phyloP scores from a whole-genome alignment of 2,329 filamentous ascomycete genomes.

The Talaromyces sp. region DNA sequence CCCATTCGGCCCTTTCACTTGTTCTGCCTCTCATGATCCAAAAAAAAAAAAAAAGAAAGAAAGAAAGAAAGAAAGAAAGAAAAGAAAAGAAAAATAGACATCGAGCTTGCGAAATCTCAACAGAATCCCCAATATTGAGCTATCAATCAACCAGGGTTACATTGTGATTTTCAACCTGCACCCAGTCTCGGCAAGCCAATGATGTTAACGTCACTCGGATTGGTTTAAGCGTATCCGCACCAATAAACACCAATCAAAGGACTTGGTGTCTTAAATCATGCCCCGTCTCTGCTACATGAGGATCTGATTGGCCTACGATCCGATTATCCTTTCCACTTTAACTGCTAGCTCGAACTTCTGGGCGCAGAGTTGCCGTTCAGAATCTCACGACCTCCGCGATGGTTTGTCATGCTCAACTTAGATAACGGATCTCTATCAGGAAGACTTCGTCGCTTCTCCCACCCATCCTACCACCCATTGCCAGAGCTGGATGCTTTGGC shows the following conservation, averaged over 20 bases:
- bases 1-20: too few relatives aligned
- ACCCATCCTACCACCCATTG: background rate
- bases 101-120: background rate
- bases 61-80: too few relatives aligned
- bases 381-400: background rate
- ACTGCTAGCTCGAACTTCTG: background rate
- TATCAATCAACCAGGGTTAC: background rate
- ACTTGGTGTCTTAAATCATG: background rate
- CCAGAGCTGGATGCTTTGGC: background rate
- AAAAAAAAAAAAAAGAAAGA: too few relatives aligned
- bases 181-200: background rate
- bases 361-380: background rate
- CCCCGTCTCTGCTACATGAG: background rate
- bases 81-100: too few relatives aligned
- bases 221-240: background rate
- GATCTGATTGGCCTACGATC: conserved; percentile 1
- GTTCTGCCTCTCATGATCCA: background rate
- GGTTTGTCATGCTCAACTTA: background rate
- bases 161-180: background rate
- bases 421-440: background rate
- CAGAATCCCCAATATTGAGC: background rate
- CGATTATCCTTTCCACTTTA: conserved; percentile 6
- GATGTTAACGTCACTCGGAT: background rate
- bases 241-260: background rate
- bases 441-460: background rate